phyloP scores from a whole-genome alignment of 2,329 filamentous ascomycete genomes.

The Sordariomycetes sp. region DNA sequence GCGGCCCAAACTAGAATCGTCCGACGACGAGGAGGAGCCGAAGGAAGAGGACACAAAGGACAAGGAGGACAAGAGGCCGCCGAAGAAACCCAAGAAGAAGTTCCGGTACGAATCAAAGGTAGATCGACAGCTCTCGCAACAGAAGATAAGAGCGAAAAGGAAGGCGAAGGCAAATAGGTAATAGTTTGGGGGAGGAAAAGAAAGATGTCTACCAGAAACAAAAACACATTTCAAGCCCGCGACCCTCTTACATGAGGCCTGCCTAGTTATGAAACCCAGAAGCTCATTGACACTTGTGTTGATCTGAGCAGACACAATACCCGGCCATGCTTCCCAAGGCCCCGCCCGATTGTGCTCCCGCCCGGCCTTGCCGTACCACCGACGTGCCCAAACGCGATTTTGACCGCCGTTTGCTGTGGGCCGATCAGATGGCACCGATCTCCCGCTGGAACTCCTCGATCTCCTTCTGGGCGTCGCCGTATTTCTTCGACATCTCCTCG shows the following conservation, averaged over 20 bases:
- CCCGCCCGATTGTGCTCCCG: not conserved
- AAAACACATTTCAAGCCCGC: not conserved
- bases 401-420: slow-evolving; percentile 15
- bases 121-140: slow-evolving; percentile 64
- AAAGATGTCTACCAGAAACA: slow-evolving; percentile 13
- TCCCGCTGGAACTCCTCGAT: slow-evolving; percentile 82
- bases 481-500: slow-evolving; percentile 94
- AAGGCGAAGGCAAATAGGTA: slow-evolving; percentile 16
- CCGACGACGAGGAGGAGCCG: slow-evolving; percentile 24
- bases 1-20: slow-evolving; percentile 30
- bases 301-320: not conserved
- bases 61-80: slow-evolving; percentile 14
- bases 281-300: not conserved
- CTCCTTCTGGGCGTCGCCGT: slow-evolving; percentile 74
- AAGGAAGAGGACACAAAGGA: slow-evolving; percentile 18
- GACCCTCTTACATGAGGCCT: not conserved
- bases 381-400: not conserved
- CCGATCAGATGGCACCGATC: slow-evolving; percentile 75
- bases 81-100: slow-evolving; percentile 58
- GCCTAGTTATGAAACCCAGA: not conserved
- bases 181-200: not conserved
- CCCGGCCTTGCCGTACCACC: not conserved
- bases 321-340: not conserved
- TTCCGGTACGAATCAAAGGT: slow-evolving; percentile 88
- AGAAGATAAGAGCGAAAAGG: slow-evolving; percentile 52